Base-by-base conservation (phyloP, 2,329 filamentous ascomycete species). In the Dactylellina drechsleri region DNA sequence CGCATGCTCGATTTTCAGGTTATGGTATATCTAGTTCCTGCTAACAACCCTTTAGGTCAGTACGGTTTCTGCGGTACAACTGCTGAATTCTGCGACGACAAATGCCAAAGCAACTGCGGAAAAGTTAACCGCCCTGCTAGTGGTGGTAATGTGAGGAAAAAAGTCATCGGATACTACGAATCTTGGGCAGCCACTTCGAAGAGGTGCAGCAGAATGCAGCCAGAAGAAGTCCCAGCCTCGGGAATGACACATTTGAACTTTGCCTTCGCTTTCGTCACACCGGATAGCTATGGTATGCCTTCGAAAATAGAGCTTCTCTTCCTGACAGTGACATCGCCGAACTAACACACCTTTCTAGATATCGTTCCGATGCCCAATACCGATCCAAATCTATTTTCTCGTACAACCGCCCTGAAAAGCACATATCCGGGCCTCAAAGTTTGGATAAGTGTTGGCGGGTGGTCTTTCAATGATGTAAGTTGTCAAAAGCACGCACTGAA, bases 141-240 rank as follows among this genome's bases (percentile, higher is more conserved):
- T 47, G 43, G 61, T 62, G 61, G 58, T 40, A 72, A 72, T 47
- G 43, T 58, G 40, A 65, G 60, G 31, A 72, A 66, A 47, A 72
- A 64, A 49, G 66, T 70, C 79, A 82, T 82, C 41, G 60, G 77
- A 16, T 79, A 79, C 65, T 79, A 78, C 47, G 77, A 78, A 58
- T 60, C 62, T 2, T 78, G 77, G 77, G 23, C 56, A 57, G 52
- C 52, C 23, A 73, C 43, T 59, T 66, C 75, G 10, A 67, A 53
- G 18, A 71, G 23, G 15, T 78, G 77, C 57, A 41, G 76, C n/a
- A 50, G 52, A 23, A 59, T 74, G 50, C 57, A 56, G 28, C 76
- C 76, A 36, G 67, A 78, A 57, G 53, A 77, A 31, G 41, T 78
- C 16, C 66, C 72, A 28, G 61, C 66, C 13, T 43, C 36, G 23